Evolutionary conservation across 805 yeast genomes (phyloP).

Genomic region (Nakazawaea sp.): DNA sequence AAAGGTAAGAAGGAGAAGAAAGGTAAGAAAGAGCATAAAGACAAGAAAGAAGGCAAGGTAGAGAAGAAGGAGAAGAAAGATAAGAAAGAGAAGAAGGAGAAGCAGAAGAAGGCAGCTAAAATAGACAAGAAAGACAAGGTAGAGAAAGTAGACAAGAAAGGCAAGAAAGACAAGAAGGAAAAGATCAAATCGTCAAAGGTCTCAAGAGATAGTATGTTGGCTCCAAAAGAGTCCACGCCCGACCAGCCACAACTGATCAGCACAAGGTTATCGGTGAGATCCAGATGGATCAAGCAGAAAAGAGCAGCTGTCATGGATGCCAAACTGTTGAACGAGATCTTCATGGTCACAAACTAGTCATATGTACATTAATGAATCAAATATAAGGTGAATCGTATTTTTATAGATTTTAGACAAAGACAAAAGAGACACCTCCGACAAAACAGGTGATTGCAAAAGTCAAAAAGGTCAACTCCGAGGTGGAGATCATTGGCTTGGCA

Average conservation of each 20-base stretch:
- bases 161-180: slow-evolving; percentile 20
- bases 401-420: slow-evolving; percentile 18
- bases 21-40: slow-evolving; percentile 18
- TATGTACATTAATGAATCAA: too few species aligned
- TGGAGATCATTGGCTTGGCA: slow-evolving; percentile 10
- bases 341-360: slow-evolving; percentile 62
- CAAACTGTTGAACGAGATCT: slow-evolving; percentile 84
- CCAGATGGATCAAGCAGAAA: slow-evolving; percentile 84
- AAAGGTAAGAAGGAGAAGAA: slow-evolving; percentile 18
- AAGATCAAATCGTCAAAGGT: slow-evolving; percentile 19
- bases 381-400: too few species aligned
- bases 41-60: slow-evolving; percentile 17
- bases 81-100: slow-evolving; percentile 16
- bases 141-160: slow-evolving; percentile 16
- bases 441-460: slow-evolving; percentile 29
- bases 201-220: slow-evolving; percentile 35
- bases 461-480: slow-evolving; percentile 24
- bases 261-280: slow-evolving; percentile 68
- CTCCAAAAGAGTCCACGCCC: slow-evolving; percentile 23
- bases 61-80: slow-evolving; percentile 17
- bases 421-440: slow-evolving; percentile 36
- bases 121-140: slow-evolving; percentile 14
- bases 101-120: slow-evolving; percentile 13
- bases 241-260: slow-evolving; percentile 27
- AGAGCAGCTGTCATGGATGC: slow-evolving; percentile 88